Conservation (phyloP, 2,329 filamentous ascomycete species). For the Elsinoe australis region DNA sequence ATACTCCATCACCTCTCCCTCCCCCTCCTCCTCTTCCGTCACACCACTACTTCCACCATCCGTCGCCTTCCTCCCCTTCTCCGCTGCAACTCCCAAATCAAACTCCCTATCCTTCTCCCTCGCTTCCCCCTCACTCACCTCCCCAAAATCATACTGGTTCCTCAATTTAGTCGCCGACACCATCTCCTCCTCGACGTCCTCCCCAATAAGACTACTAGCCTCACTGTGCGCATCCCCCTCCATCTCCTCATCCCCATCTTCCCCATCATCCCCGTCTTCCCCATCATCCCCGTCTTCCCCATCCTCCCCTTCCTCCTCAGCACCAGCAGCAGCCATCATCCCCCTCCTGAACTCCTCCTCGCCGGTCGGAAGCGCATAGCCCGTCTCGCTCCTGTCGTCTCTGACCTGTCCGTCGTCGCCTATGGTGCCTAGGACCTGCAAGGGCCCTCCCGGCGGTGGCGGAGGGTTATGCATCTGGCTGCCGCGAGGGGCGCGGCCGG, state of each 20-base stretch:
- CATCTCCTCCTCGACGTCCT: not conserved
- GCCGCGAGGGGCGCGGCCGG: not conserved
- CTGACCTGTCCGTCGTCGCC: not conserved
- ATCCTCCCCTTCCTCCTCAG: not conserved
- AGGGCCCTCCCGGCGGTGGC: not conserved
- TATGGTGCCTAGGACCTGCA: not conserved
- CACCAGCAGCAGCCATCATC: constrained; percentile 5
- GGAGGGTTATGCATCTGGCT: constrained; percentile 12
- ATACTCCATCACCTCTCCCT: constrained; percentile 1
- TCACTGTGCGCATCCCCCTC: not conserved
- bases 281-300: not conserved
- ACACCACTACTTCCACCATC: too few relatives aligned
- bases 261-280: not conserved
- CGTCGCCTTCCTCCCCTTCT: too few relatives aligned
- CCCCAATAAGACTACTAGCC: too few relatives aligned
- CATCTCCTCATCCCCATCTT: not conserved
- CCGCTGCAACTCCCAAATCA: too few relatives aligned
- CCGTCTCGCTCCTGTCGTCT: not conserved
- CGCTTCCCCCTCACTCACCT: too few relatives aligned
- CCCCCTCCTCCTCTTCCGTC: too few relatives aligned
- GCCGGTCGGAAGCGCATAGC: not conserved
- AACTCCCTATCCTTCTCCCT: too few relatives aligned
- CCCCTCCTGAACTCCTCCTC: constrained; percentile 2
- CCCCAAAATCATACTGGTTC: too few relatives aligned
- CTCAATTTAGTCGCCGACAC: not conserved